Evolutionary conservation across 2,329 filamentous ascomycete species (phyloP), one percentile per base, ranked within the genome.

Genomic region (Scytalidium sp.): DNA sequence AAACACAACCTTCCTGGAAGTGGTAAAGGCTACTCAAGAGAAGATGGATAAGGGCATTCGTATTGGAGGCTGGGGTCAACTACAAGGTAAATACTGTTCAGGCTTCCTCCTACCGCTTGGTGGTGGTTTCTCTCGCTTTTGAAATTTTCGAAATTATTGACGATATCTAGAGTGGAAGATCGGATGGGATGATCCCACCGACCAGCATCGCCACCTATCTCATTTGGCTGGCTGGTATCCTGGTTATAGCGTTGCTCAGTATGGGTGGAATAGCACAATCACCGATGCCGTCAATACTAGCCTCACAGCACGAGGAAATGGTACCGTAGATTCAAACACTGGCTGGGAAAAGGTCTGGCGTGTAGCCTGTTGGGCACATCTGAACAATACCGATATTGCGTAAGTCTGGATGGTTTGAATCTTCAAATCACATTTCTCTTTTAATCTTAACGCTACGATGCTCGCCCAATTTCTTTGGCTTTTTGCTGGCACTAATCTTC

Each of bases 301-400:
- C 7, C 62, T 76, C 1, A 58, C 60, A 17, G 64, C 64, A 7
- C 69, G 72, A 17, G 73, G 73, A 3, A 56, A 59, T 3, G 71
- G 73, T 3, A 71, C 66, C 27, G 62, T 56, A 2, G 73, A 76
- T 41, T 63, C 68, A 2, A 73, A 76, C 46, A 65, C 72, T 0
- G 73, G 72, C 0, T 75, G 73, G 74, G 71, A 63, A 17, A 75
- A 75, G 43, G 67, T 75, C 1, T 76, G 74, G 74, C 68, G 74
- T 1, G 57, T 67, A 1, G 72, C 73, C 0, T 74, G 70, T 56
- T 75, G 72, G 71, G 70, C 71, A 0, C 58, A 69, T 0, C 60
- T 76, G 0, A 73, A 74, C 20, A 63, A 74, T 19, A 71, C 71
- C 0, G 65, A 67, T 0, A 47, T 60, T 46, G 71, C 74, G 8